Percentiles rank a stretch among this genome's conserved stretches.
These are phyloP conservation scores for Pseudoperonospora humuli DNA, from an alignment of 352 stramenopile genomes.

Conservation along the genomic window DNA sequence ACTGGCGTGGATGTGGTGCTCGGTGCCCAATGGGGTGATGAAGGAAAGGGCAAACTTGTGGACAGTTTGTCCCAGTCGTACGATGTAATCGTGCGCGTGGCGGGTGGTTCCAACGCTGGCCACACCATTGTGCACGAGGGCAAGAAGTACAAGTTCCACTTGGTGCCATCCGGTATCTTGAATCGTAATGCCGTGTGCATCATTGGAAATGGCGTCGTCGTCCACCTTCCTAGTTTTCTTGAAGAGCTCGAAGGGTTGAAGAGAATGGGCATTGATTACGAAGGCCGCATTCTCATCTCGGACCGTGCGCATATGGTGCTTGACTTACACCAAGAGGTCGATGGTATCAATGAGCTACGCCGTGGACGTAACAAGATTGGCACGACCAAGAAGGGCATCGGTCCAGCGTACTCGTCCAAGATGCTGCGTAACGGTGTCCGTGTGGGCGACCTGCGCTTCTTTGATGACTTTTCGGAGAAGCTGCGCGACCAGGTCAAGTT, in stretches of 20 bases:
- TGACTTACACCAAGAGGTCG: constrained; percentile 95
- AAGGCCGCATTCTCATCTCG: constrained; percentile 94
- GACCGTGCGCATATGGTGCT: constrained; percentile 98
- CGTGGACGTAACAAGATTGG: constrained; percentile 96
- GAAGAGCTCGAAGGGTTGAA: constrained; percentile 91
- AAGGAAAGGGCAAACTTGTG: constrained; percentile 99
- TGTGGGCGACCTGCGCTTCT: constrained; percentile 92
- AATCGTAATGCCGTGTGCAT: constrained; percentile 93
- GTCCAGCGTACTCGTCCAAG: constrained; percentile 97
- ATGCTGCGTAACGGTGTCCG: constrained; percentile 97
- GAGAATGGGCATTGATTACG: constrained; percentile 83
- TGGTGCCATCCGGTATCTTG: constrained; percentile 97
- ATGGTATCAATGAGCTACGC: constrained; percentile 78
- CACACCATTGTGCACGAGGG: constrained; percentile 98
- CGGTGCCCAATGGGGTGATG: constrained; percentile 97
- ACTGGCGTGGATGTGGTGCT: constrained; percentile 90
- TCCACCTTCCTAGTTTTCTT: constrained; percentile 95
- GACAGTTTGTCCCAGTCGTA: constrained; percentile 91
- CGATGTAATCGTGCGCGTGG: constrained; percentile 95
- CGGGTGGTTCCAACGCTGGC: constrained; percentile 95
- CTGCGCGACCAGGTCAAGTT: constrained; percentile 89
- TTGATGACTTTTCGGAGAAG: constrained; percentile 84
- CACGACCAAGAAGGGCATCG: constrained; percentile 99
- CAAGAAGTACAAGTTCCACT: constrained; percentile 99
- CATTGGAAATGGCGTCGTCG: constrained; percentile 98